Percentiles rank a stretch among this genome's conserved stretches.
These are phyloP conservation scores for Scheffersomyces cryptocercus DNA, from an alignment of 1,139 yeast genomes.

Conservation along the genomic window DNA sequence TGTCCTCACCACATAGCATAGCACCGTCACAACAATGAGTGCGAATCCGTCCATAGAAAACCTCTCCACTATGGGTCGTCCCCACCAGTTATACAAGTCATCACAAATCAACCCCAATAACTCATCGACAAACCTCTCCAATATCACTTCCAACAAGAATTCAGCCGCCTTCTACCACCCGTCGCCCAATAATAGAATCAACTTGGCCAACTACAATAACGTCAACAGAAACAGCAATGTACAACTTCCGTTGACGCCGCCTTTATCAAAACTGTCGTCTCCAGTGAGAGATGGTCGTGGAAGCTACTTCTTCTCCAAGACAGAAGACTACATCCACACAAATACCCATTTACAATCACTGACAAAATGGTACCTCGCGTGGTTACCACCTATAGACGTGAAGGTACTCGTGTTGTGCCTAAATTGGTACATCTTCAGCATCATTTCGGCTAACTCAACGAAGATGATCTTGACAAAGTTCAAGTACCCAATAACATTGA, in stretches of 20 bases:
- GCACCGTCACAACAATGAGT: background rate
- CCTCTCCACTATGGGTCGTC: background rate
- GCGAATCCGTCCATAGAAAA: background rate
- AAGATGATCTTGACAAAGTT: conserved; percentile 70
- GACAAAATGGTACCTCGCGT: conserved; percentile 1
- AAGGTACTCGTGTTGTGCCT: conserved; percentile 51
- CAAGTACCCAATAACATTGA: conserved; percentile 78
- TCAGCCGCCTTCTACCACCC: conserved; percentile 15
- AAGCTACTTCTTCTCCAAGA: background rate
- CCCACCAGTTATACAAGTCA: conserved; percentile 4
- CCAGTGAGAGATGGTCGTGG: conserved; percentile 24
- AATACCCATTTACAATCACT: background rate
- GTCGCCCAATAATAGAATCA: conserved; percentile 18
- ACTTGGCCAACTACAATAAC: conserved; percentile 12
- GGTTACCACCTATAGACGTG: conserved; percentile 31
- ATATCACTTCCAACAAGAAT: conserved; percentile 6
- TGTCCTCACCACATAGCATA: background rate
- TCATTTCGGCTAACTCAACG: conserved; percentile 77
- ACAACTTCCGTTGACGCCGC: conserved; percentile 37
- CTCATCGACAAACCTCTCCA: conserved; percentile 28
- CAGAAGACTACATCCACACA: background rate
- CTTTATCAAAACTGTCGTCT: conserved; percentile 34
- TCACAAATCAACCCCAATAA: conserved; percentile 24
- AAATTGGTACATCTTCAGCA: conserved; percentile 80
- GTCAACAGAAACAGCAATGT: conserved; percentile 6